A percentile compares a stretch with the other conserved stretches of the same genome.
These are phyloP conservation scores for Triticum urartu DNA, from an alignment of 176 grass and related monocot genomes.

Conservation along the genomic window DNA sequence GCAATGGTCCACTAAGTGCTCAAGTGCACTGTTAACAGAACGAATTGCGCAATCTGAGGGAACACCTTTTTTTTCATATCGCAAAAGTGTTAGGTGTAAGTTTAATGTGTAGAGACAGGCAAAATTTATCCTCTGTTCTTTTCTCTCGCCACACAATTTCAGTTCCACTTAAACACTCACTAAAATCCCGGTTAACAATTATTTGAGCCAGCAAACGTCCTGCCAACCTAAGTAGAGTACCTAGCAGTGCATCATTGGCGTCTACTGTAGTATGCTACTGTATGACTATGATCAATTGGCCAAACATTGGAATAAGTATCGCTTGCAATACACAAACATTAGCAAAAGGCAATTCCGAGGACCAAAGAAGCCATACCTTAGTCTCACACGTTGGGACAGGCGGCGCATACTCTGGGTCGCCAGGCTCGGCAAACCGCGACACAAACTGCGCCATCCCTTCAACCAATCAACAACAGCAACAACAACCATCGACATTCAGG, in stretches of 20 bases:
- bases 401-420: conserved; percentile 63
- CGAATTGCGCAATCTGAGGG: neutral
- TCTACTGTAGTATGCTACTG: neutral
- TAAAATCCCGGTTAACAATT: neutral
- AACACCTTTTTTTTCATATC: neutral
- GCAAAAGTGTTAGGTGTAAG: neutral
- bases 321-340: neutral
- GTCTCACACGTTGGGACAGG: conserved; percentile 58
- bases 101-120: neutral
- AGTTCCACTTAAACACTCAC: neutral
- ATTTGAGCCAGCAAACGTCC: neutral
- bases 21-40: neutral
- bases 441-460: conserved; percentile 71
- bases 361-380: conserved; percentile 28
- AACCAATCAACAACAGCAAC: neutral
- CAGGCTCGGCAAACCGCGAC: conserved; percentile 50
- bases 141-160: neutral
- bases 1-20: too few species aligned
- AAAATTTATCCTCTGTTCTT: neutral
- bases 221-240: neutral
- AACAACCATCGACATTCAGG: neutral
- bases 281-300: neutral
- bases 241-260: neutral
- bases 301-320: neutral
- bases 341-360: neutral